Evolutionary conservation across 2,329 filamentous ascomycete species (phyloP).

Genomic region (Cylindrodendrum hubeiense): DNA sequence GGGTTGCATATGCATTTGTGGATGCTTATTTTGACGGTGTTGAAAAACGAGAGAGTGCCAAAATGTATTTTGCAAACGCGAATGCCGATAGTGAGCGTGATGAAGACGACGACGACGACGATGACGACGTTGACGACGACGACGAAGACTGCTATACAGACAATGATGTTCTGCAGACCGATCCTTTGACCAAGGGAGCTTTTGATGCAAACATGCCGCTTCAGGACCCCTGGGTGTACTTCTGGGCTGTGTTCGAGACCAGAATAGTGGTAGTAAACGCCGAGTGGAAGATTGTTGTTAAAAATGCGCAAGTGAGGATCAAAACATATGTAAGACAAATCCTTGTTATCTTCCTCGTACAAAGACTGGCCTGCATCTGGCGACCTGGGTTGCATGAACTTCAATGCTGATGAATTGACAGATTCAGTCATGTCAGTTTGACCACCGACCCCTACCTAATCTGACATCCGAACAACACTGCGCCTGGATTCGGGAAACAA

Average conservation of each 20-base stretch:
- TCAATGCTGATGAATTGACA: neutral
- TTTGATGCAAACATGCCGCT: neutral
- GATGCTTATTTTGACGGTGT: conserved; percentile 2
- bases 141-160: neutral
- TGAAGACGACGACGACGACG: too few species aligned
- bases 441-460: neutral
- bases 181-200: neutral
- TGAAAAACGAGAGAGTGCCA: neutral
- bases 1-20: neutral
- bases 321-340: neutral
- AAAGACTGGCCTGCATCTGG: neutral
- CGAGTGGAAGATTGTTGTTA: neutral
- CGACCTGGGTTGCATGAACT: neutral
- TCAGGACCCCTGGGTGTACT: neutral
- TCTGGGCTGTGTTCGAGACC: neutral
- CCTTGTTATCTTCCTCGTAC: neutral
- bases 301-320: neutral
- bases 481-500: neutral
- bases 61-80: neutral
- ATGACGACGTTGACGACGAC: neutral
- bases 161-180: neutral
- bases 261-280: neutral
- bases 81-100: neutral
- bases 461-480: neutral
- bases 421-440: neutral